Conservation (phyloP, 2,329 filamentous ascomycete genomes). For the Sphaerulina populicola region DNA sequence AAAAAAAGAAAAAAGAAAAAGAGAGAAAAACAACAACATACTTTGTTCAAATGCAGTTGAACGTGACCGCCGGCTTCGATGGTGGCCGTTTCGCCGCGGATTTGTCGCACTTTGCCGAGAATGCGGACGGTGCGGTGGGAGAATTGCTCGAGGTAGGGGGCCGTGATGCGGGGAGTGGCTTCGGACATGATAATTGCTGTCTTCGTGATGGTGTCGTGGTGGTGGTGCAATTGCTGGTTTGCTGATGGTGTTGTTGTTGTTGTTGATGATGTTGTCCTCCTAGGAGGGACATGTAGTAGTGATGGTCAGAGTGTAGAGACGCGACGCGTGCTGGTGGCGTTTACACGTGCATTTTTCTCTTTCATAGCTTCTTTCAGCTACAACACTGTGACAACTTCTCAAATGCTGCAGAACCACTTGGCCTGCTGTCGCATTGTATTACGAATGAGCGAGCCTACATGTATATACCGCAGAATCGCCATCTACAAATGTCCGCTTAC, state of each 20-base stretch:
- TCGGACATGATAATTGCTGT: conserved; percentile 54
- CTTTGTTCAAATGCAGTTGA: conserved; percentile 63
- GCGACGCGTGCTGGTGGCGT: not conserved
- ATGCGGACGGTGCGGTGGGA: conserved; percentile 65
- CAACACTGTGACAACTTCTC: too few relatives aligned
- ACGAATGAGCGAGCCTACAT: too few relatives aligned
- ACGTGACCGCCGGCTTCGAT: conserved; percentile 73
- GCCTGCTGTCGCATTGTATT: too few relatives aligned
- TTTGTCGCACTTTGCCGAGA: conserved; percentile 72
- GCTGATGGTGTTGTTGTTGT: not conserved
- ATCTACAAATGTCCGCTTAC: too few relatives aligned
- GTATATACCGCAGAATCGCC: too few relatives aligned
- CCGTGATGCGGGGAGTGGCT: conserved; percentile 73
- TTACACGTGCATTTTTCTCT: too few relatives aligned
- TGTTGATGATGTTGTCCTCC: not conserved
- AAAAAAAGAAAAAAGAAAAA: too few relatives aligned
- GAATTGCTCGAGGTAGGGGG: conserved; percentile 69
- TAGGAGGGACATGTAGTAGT: too few relatives aligned
- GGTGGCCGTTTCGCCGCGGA: conserved; percentile 70
- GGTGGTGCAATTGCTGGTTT: too few relatives aligned
- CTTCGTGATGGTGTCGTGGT: not conserved
- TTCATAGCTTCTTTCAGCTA: too few relatives aligned
- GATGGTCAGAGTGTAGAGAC: not conserved
- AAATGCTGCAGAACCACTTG: too few relatives aligned
- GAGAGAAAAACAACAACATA: too few relatives aligned